These are phyloP conservation scores for Cyberlindnera suaveolens DNA, from an alignment of 805 yeast species.

Conservation along the genomic window DNA sequence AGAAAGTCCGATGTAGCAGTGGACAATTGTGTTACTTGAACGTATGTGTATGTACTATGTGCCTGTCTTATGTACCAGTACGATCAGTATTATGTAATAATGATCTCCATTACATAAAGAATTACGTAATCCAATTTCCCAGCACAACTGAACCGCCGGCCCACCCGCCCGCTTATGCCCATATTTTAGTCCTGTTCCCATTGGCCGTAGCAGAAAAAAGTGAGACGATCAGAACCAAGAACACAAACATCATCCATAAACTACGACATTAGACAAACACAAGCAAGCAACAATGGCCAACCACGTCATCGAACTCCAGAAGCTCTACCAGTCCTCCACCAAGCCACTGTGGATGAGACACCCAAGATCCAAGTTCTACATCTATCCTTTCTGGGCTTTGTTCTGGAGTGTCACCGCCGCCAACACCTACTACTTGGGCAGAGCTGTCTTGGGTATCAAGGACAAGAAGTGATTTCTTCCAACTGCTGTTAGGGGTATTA, in stretches of 20 bases:
- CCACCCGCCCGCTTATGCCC: slow-evolving; percentile 1
- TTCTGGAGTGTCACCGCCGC: slow-evolving; percentile 23
- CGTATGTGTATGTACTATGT: too few species aligned
- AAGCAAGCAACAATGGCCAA: slow-evolving; percentile 27
- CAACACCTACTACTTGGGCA: slow-evolving; percentile 37
- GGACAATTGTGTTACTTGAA: too few species aligned
- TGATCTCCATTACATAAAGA: too few species aligned
- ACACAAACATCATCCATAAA: not conserved
- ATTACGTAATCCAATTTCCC: too few species aligned
- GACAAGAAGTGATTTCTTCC: slow-evolving; percentile 23
- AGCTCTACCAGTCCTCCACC: slow-evolving; percentile 47
- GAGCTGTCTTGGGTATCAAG: slow-evolving; percentile 69
- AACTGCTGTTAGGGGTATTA: not conserved
- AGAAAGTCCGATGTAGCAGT: too few species aligned
- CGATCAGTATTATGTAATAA: too few species aligned
- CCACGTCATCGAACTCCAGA: slow-evolving; percentile 51
- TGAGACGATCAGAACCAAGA: not conserved
- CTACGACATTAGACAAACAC: not conserved
- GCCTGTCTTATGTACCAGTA: too few species aligned
- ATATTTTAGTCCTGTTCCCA: slow-evolving; percentile 1
- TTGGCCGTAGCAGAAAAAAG: not conserved
- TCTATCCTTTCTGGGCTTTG: slow-evolving; percentile 27
- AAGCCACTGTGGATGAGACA: slow-evolving; percentile 56
- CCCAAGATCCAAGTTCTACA: slow-evolving; percentile 28
- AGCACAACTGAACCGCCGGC: not conserved